These are phyloP conservation scores for Pleurozium schreberi DNA, from an alignment of 225 moss, liverwort and hornwort species.

Conservation along the genomic window DNA sequence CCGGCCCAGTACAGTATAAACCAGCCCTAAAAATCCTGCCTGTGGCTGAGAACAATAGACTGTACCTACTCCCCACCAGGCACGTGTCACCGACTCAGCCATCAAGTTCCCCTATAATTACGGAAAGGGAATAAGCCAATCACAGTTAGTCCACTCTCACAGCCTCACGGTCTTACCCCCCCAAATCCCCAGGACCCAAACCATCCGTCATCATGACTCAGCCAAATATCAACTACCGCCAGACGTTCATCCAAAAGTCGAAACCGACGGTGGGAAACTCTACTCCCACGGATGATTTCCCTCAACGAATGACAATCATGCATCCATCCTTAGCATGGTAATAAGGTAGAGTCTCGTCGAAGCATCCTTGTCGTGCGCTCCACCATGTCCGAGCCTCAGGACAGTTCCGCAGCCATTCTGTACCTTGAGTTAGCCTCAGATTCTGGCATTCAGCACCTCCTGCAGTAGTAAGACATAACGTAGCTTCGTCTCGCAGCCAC, in stretches of 20 bases:
- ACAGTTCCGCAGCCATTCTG: neutral
- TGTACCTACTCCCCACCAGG: neutral
- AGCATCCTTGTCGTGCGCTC: neutral
- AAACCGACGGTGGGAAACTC: neutral
- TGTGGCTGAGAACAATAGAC: neutral
- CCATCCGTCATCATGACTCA: neutral
- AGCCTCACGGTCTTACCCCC: neutral
- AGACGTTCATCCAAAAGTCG: neutral
- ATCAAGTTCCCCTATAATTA: neutral
- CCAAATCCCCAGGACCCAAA: too few relatives aligned
- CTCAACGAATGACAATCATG: neutral
- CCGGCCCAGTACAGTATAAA: too few relatives aligned
- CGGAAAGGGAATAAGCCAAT: neutral
- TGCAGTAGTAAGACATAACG: neutral
- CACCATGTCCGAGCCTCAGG: conserved; percentile 3
- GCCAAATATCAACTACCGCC: too few relatives aligned
- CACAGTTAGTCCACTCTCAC: neutral
- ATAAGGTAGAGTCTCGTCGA: neutral
- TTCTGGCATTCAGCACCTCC: neutral
- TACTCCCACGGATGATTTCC: neutral
- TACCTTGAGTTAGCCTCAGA: neutral
- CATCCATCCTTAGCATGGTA: neutral
- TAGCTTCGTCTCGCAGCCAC: neutral
- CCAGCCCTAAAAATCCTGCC: neutral
- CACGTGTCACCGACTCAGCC: neutral